A percentile compares a stretch with the other conserved stretches of the same genome.
phyloP scores from a whole-genome alignment of 306 rosid genomes.

The Macrotyloma uniflorum region DNA sequence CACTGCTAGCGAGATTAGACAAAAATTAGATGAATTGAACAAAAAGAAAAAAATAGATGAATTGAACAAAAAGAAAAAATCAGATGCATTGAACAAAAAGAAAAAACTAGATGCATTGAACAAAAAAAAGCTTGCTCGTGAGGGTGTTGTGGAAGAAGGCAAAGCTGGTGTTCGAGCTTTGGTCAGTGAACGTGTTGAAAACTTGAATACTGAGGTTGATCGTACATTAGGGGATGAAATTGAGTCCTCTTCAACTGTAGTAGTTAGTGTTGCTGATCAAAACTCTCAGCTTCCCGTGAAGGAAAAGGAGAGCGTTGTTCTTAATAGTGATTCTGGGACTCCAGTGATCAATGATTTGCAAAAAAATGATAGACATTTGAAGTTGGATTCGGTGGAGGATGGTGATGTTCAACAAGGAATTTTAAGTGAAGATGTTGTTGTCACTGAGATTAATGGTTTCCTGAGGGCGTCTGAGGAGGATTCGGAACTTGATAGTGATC shows the following conservation, averaged over 20 bases:
- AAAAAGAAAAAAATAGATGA: constrained; percentile 32
- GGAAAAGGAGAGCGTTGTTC: constrained; percentile 20
- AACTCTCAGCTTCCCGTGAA: neutral
- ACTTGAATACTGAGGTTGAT: constrained; percentile 31
- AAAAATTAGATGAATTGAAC: constrained; percentile 32
- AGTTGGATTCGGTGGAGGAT: constrained; percentile 41
- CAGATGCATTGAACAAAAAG: neutral
- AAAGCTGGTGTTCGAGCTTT: constrained; percentile 26
- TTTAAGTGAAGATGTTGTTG: constrained; percentile 29
- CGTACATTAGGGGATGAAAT: constrained; percentile 32
- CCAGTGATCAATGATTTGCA: constrained; percentile 31
- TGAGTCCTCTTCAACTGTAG: constrained; percentile 35
- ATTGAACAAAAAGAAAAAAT: constrained; percentile 9
- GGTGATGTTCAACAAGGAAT: constrained; percentile 23
- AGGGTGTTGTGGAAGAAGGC: constrained; percentile 35
- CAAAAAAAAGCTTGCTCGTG: constrained; percentile 27
- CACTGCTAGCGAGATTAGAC: constrained; percentile 43
- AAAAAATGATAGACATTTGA: neutral
- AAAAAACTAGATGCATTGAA: constrained; percentile 32
- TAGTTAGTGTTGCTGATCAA: constrained; percentile 43
- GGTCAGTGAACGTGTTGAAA: constrained; percentile 40
- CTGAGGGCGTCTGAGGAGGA: constrained; percentile 24
- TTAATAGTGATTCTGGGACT: constrained; percentile 22
- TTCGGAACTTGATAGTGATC: constrained; percentile 26
- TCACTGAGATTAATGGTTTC: constrained; percentile 27